Conservation (phyloP, 2,329 filamentous ascomycete genomes). For the Talaromyces atroroseus region DNA sequence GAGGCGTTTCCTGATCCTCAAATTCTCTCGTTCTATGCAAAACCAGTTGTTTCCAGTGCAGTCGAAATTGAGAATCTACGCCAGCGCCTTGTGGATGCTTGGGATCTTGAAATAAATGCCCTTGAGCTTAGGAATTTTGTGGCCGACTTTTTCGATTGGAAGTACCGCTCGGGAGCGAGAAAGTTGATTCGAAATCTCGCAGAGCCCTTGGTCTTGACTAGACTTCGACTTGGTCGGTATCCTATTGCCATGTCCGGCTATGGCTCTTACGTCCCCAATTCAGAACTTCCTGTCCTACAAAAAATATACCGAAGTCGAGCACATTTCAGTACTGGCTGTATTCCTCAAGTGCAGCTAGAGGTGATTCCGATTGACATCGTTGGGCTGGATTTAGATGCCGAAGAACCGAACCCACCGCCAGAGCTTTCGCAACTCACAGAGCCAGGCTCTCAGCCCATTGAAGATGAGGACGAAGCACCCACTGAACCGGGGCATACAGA, state of each 20-base stretch:
- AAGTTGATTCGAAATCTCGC: conserved; percentile 80
- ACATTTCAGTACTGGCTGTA: conserved; percentile 69
- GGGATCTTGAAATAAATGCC: conserved; percentile 61
- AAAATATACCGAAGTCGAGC: conserved; percentile 62
- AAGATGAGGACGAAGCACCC: conserved; percentile 27
- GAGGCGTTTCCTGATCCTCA: conserved; percentile 74
- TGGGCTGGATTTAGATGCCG: conserved; percentile 66
- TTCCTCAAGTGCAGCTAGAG: conserved; percentile 70
- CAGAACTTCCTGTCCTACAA: conserved; percentile 54
- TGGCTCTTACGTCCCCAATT: conserved; percentile 34
- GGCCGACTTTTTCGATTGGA: conserved; percentile 81
- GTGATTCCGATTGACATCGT: conserved; percentile 74
- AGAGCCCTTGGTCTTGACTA: conserved; percentile 65
- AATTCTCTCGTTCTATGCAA: conserved; percentile 79
- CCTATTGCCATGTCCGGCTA: conserved; percentile 29
- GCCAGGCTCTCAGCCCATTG: conserved; percentile 25
- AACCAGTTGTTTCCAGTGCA: conserved; percentile 70
- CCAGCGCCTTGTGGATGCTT: conserved; percentile 46
- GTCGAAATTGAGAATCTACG: conserved; percentile 53
- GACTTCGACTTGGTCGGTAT: conserved; percentile 39
- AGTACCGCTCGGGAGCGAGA: conserved; percentile 66
- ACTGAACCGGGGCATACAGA: conserved; percentile 19
- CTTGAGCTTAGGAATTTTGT: conserved; percentile 66
- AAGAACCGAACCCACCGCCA: conserved; percentile 59
- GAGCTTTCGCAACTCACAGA: conserved; percentile 15